Evolutionary conservation across 768 basidiomycete species (phyloP).

Genomic region (Hebeloma cylindrosporum): DNA sequence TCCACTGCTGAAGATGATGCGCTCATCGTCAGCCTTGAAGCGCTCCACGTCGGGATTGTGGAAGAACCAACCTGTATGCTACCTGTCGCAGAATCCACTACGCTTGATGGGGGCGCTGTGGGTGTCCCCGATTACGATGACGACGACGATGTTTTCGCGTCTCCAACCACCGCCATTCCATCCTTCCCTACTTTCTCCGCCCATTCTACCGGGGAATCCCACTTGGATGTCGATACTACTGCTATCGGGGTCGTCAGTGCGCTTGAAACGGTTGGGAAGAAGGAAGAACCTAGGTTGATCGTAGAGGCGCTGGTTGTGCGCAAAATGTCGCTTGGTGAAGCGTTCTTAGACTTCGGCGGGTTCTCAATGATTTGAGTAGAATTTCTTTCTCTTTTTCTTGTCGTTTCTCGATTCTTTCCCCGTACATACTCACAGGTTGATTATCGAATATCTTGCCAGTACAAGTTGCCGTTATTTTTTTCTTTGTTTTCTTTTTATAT

Average conservation of each 20-base stretch:
- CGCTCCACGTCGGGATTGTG: slow-evolving; percentile 29
- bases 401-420: no score
- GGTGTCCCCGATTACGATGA: slow-evolving; percentile 17
- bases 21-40: slow-evolving; percentile 33
- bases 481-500: no score
- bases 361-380: slow-evolving; percentile 42
- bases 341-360: slow-evolving; percentile 72
- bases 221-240: slow-evolving; percentile 27
- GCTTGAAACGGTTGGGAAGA: slow-evolving; percentile 9
- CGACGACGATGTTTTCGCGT: slow-evolving; percentile 41
- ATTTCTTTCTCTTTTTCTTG: background rate
- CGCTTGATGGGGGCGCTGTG: slow-evolving; percentile 13
- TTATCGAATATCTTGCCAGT: no score
- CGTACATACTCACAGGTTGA: no score
- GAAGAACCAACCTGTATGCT: slow-evolving; percentile 15
- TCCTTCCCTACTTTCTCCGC: slow-evolving; percentile 27
- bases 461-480: no score
- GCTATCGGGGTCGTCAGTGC: slow-evolving; percentile 24
- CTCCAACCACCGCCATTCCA: slow-evolving; percentile 26
- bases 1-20: slow-evolving; percentile 16
- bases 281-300: slow-evolving; percentile 56
- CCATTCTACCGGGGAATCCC: slow-evolving; percentile 26
- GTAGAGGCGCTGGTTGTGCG: slow-evolving; percentile 81
- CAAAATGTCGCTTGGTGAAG: slow-evolving; percentile 75
- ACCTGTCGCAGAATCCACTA: slow-evolving; percentile 15